Conservation (phyloP, 2,329 filamentous ascomycete species). For the Trichophyton equinum region DNA sequence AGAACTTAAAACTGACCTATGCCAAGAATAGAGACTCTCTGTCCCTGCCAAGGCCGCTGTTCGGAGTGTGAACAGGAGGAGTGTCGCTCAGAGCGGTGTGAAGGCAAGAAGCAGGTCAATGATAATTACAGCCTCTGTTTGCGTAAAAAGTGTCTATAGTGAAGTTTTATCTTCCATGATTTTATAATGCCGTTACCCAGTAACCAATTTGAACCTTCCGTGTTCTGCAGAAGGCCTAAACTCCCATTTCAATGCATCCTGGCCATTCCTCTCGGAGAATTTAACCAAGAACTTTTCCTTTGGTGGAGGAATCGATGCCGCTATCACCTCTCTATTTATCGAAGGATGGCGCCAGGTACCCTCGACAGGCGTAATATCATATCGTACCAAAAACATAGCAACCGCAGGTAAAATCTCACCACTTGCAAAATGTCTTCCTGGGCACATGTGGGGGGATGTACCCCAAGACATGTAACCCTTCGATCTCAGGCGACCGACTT, state of each 20-base stretch:
- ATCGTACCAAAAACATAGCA: neutral
- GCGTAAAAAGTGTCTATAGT: no score
- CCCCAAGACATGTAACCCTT: neutral
- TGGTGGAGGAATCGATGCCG: neutral
- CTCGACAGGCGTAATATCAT: neutral
- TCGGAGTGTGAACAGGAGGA: neutral
- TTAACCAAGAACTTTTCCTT: neutral
- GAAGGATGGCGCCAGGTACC: neutral
- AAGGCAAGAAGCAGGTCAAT: neutral
- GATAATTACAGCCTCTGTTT: no score
- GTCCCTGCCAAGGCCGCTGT: neutral
- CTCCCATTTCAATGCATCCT: neutral
- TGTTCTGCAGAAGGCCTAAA: neutral
- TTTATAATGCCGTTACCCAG: neutral
- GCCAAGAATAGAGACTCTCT: neutral
- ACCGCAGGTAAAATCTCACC: neutral
- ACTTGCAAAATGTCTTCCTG: constrained; percentile 1
- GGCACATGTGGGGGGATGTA: neutral
- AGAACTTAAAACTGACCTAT: neutral
- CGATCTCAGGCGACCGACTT: neutral
- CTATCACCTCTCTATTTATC: neutral
- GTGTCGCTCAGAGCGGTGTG: neutral
- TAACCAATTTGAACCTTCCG: neutral
- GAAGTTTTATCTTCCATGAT: no score
- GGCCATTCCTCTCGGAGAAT: neutral